These are phyloP conservation scores for Vachellia collinsii DNA, from an alignment of 306 rosid genomes.

Conservation along the genomic window DNA sequence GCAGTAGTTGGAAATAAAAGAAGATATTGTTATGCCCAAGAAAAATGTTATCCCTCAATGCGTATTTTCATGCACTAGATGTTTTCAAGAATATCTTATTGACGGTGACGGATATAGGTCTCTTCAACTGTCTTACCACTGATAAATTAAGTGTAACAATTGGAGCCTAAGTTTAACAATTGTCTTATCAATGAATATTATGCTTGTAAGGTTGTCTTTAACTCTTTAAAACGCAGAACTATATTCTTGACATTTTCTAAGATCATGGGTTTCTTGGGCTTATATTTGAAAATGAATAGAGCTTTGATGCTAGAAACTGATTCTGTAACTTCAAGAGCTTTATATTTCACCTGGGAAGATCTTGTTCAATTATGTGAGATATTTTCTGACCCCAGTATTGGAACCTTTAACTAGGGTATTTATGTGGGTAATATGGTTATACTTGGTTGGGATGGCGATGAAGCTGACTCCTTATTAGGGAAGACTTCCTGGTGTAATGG, in stretches of 20 bases:
- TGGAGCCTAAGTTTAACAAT: constrained; percentile 11
- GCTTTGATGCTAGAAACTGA: constrained; percentile 47
- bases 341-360: constrained; percentile 56
- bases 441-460: constrained; percentile 68
- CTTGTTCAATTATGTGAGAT: constrained; percentile 50
- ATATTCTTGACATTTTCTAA: constrained; percentile 29
- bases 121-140: neutral
- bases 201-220: constrained; percentile 21
- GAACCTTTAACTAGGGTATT: constrained; percentile 72
- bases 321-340: constrained; percentile 53
- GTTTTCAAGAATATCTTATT: neutral
- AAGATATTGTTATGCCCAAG: neutral
- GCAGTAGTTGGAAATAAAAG: constrained; percentile 23
- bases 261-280: constrained; percentile 37
- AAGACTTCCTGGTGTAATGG: constrained; percentile 64
- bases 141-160: constrained; percentile 12
- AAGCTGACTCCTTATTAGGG: constrained; percentile 66
- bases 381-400: constrained; percentile 63
- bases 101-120: neutral
- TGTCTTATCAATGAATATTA: constrained; percentile 26
- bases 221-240: constrained; percentile 9
- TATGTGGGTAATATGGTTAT: constrained; percentile 59
- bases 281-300: constrained; percentile 33
- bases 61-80: neutral
- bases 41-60: neutral